A percentile compares a stretch with the other conserved stretches of the same genome.
Conservation (phyloP, 192 early-diverging fungal genomes). For the Mortierella hygrophila region DNA sequence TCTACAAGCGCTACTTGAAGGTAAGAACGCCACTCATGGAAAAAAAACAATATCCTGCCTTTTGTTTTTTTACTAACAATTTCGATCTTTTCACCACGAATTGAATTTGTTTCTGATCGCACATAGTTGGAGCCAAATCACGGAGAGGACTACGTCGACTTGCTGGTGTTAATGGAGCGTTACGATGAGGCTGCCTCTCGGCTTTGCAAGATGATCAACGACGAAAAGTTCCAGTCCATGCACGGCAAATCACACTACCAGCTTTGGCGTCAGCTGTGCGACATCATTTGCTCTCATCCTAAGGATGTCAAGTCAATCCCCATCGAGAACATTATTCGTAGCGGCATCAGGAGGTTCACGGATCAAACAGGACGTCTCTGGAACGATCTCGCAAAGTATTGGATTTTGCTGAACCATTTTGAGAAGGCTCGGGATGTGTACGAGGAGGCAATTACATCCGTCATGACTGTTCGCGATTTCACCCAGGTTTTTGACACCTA, state of each 20-base stretch:
- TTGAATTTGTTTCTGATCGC: background rate
- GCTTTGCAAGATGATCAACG: slow-evolving; percentile 80
- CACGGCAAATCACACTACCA: slow-evolving; percentile 79
- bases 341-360: slow-evolving; percentile 85
- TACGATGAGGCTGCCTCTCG: slow-evolving; percentile 85
- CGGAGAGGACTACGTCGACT: slow-evolving; percentile 81
- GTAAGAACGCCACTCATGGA: slow-evolving; percentile 27
- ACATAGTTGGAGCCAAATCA: slow-evolving; percentile 79
- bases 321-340: slow-evolving; percentile 86
- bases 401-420: slow-evolving; percentile 79
- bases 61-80: no score
- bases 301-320: slow-evolving; percentile 75
- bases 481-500: slow-evolving; percentile 97
- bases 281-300: slow-evolving; percentile 82
- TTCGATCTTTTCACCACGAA: background rate
- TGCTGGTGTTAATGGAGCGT: slow-evolving; percentile 72
- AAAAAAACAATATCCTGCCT: background rate
- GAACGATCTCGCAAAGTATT: slow-evolving; percentile 86
- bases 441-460: slow-evolving; percentile 88
- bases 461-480: slow-evolving; percentile 92
- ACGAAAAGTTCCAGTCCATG: slow-evolving; percentile 75
- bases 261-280: slow-evolving; percentile 89
- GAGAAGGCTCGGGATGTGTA: slow-evolving; percentile 95
- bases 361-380: slow-evolving; percentile 93
- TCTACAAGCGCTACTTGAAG: slow-evolving; percentile 89